These are phyloP conservation scores for Podaxis sp. DNA, from an alignment of 768 basidiomycete species.

Conservation along the genomic window DNA sequence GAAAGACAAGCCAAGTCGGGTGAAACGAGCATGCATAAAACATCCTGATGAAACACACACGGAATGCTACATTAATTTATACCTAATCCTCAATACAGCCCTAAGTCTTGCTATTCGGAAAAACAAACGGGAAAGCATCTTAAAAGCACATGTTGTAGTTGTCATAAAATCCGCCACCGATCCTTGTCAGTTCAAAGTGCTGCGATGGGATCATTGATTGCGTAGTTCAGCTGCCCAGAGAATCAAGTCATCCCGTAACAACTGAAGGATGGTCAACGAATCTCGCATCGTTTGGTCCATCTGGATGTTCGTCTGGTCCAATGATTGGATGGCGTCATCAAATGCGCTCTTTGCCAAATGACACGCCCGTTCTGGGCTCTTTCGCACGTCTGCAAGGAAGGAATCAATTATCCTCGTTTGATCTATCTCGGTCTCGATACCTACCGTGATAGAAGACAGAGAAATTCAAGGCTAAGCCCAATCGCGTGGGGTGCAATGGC, in stretches of 20 bases:
- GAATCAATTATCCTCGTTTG: not conserved
- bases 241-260: constrained; percentile 82
- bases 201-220: not conserved
- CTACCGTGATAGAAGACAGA: constrained; percentile 85
- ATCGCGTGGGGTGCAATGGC: constrained; percentile 80
- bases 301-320: constrained; percentile 41
- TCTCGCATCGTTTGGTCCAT: constrained; percentile 52
- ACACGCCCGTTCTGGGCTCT: constrained; percentile 84
- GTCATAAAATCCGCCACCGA: not conserved
- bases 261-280: constrained; percentile 81
- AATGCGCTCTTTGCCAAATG: constrained; percentile 91
- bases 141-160: not conserved
- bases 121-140: not conserved
- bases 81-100: not conserved
- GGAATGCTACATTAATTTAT: not conserved
- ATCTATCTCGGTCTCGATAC: not conserved
- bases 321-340: constrained; percentile 80
- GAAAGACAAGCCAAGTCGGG: not conserved
- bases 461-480: constrained; percentile 89
- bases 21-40: not conserved
- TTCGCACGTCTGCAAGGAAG: constrained; percentile 59
- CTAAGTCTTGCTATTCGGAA: not conserved
- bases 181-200: not conserved
- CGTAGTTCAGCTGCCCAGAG: constrained; percentile 81
- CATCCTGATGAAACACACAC: constrained; percentile 13